phyloP scores from a whole-genome alignment of 2,329 filamentous ascomycete species.

The Trichoderma sp. region DNA sequence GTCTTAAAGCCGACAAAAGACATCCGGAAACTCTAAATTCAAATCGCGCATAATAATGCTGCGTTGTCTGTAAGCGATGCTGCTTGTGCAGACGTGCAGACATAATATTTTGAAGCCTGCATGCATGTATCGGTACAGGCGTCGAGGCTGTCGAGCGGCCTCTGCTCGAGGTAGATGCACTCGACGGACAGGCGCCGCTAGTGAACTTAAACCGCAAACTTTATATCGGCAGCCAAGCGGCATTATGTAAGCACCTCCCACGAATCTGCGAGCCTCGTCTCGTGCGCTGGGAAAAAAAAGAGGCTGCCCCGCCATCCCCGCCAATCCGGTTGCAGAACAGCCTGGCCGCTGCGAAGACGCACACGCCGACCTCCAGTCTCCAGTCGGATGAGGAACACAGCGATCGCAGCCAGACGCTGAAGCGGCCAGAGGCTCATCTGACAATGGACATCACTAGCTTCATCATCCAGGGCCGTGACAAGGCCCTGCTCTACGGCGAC shows the following conservation, averaged over 20 bases:
- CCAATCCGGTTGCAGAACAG: conserved; percentile 21
- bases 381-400: no score
- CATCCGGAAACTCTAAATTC: conserved; percentile 1
- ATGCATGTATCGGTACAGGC: not conserved
- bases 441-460: conserved; percentile 89
- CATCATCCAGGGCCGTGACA: conserved; percentile 76
- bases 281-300: not conserved
- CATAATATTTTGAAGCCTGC: not conserved
- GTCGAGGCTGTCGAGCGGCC: not conserved
- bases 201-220: not conserved
- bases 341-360: conserved; percentile 15
- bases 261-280: not conserved
- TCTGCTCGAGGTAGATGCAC: not conserved
- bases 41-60: conserved; percentile 1
- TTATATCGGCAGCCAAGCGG: not conserved
- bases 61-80: not conserved
- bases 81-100: not conserved
- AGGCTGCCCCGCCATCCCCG: conserved; percentile 13
- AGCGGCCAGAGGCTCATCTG: not conserved
- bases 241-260: conserved; percentile 13
- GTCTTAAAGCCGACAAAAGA: not conserved
- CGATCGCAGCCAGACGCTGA: not conserved
- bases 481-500: conserved; percentile 85
- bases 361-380: not conserved
- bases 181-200: not conserved